Percentiles rank a stretch among this genome's conserved stretches.
phyloP scores from a whole-genome alignment of 352 stramenopile genomes.

The Phytophthora cactorum region DNA sequence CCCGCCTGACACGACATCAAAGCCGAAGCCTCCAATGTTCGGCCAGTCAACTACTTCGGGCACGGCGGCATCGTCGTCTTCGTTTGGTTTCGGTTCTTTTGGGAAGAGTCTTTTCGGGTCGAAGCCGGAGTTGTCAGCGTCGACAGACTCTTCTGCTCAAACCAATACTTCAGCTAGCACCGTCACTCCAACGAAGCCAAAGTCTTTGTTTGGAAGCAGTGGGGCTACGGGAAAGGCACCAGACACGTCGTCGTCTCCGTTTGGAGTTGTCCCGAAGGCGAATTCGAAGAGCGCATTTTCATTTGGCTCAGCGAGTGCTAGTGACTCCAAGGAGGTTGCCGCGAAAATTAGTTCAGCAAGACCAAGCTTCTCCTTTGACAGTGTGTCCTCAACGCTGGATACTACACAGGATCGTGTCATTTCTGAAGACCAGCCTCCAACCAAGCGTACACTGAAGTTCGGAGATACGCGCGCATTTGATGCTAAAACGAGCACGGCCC shows the following conservation, averaged over 20 bases:
- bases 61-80: constrained; percentile 25
- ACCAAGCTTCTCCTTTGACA: constrained; percentile 44
- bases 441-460: constrained; percentile 44
- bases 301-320: constrained; percentile 22
- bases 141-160: constrained; percentile 5
- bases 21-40: constrained; percentile 37
- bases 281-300: constrained; percentile 32
- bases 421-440: constrained; percentile 17
- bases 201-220: constrained; percentile 27
- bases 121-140: constrained; percentile 9
- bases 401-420: constrained; percentile 12
- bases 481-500: constrained; percentile 14
- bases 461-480: constrained; percentile 27
- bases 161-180: not conserved
- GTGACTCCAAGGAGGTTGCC: constrained; percentile 10
- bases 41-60: constrained; percentile 20
- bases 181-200: constrained; percentile 17
- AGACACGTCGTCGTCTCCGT: constrained; percentile 36
- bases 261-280: constrained; percentile 32
- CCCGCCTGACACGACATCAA: constrained; percentile 44
- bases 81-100: constrained; percentile 39
- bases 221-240: constrained; percentile 10
- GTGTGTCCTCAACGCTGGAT: constrained; percentile 18
- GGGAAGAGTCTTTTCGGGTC: constrained; percentile 35
- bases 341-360: constrained; percentile 13